These are phyloP conservation scores for Candida hungchunana DNA, from an alignment of 805 yeast genomes.

Conservation along the genomic window DNA sequence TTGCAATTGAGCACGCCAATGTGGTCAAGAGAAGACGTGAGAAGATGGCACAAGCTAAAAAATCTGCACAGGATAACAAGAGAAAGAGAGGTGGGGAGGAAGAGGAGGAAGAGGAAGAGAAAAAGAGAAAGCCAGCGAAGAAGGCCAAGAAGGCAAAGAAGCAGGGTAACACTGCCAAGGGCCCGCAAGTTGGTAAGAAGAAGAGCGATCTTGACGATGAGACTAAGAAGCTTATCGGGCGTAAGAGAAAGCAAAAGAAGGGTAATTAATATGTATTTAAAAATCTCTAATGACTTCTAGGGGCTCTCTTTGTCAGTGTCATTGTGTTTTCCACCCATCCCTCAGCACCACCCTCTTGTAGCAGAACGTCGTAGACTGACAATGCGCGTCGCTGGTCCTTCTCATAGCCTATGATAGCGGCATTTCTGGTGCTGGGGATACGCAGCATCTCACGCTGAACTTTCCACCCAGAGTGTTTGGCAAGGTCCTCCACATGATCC, in stretches of 20 bases:
- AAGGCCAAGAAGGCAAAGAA: constrained; percentile 19
- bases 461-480: constrained; percentile 73
- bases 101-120: constrained; percentile 20
- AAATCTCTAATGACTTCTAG: constrained; percentile 56
- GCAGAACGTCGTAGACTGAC: constrained; percentile 52
- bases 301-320: constrained; percentile 63
- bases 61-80: constrained; percentile 25
- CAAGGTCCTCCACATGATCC: constrained; percentile 73
- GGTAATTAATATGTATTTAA: constrained; percentile 10
- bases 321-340: constrained; percentile 85
- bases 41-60: constrained; percentile 42
- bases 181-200: constrained; percentile 26
- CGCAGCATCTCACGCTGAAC: constrained; percentile 82
- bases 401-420: constrained; percentile 74
- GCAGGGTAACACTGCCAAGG: constrained; percentile 45
- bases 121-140: constrained; percentile 2
- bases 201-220: constrained; percentile 41
- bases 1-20: constrained; percentile 93
- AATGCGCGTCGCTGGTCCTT: constrained; percentile 28
- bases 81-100: constrained; percentile 26
- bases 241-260: constrained; percentile 57
- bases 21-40: constrained; percentile 90
- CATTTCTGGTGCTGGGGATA: constrained; percentile 91
- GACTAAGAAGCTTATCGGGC: constrained; percentile 62
- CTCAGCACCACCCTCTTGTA: constrained; percentile 82